A percentile compares a stretch with the other conserved stretches of the same genome.
These are phyloP conservation scores for Zalaria obscura DNA, from an alignment of 2,329 filamentous ascomycete species.

Conservation along the genomic window DNA sequence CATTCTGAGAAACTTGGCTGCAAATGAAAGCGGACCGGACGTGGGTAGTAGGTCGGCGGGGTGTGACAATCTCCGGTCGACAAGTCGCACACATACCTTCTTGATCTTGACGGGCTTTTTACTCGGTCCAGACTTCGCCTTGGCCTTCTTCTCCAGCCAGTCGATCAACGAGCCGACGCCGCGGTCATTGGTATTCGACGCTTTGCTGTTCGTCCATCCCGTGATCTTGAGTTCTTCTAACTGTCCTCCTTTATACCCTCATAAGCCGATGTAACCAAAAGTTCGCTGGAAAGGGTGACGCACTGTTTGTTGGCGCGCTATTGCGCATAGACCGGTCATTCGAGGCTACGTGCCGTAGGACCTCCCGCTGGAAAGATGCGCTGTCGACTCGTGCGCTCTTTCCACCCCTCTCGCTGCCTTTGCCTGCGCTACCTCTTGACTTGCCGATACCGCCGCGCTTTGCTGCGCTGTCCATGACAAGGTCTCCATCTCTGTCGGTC, in stretches of 20 bases:
- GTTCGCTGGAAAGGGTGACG: neutral
- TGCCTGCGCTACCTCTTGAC: slow-evolving; percentile 6
- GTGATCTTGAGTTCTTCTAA: slow-evolving; percentile 23
- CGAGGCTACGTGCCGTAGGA: slow-evolving; percentile 15
- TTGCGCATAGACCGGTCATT: slow-evolving; percentile 13
- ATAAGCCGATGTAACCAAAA: slow-evolving; percentile 6
- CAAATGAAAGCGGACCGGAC: slow-evolving; percentile 16
- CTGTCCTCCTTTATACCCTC: slow-evolving; percentile 6
- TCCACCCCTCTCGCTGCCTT: slow-evolving; percentile 10
- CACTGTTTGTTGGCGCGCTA: slow-evolving; percentile 1
- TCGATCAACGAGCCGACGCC: slow-evolving; percentile 21
- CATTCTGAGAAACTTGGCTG: slow-evolving; percentile 13
- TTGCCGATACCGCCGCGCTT: slow-evolving; percentile 16
- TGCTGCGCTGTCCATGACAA: slow-evolving; percentile 40
- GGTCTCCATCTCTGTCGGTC: slow-evolving; percentile 46
- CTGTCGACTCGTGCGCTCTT: slow-evolving; percentile 5
- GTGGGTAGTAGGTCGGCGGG: slow-evolving; percentile 1
- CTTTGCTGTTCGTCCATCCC: slow-evolving; percentile 26
- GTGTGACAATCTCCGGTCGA: slow-evolving; percentile 3
- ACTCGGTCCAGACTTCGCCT: slow-evolving; percentile 15
- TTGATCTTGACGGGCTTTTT: slow-evolving; percentile 21
- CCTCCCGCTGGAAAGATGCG: slow-evolving; percentile 10
- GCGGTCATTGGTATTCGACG: slow-evolving; percentile 17
- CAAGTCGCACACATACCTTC: slow-evolving; percentile 17
- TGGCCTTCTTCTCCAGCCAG: slow-evolving; percentile 27